Evolutionary conservation across 768 basidiomycete species (phyloP), one percentile per base, ranked within the genome.

Genomic region (Boletus tomentosulus): DNA sequence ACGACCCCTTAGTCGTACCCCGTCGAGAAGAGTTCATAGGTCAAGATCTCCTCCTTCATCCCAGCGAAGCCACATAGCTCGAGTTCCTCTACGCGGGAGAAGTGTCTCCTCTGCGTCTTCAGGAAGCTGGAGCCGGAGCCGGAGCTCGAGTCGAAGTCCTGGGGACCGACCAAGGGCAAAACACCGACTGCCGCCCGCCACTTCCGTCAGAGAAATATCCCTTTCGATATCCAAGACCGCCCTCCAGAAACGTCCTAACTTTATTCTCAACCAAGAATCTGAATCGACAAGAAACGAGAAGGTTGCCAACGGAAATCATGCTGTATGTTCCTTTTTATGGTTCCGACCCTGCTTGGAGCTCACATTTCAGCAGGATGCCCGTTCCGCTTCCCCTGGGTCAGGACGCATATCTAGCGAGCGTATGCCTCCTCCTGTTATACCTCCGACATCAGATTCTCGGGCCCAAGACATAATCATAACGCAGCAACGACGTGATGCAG

Each of bases 171-270:
- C 78, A 35, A 79, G 77, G 52, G 71, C 84, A 11, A 76, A 86
- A 38, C 86, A 89, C 64, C 80, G 86, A 37, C 73, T 89, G 22
- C 87, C 89, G 34, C 55, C 74, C 15, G 67, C 77, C 13, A 75
- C 73, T 19, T 71, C 77, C 12, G 62, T 76, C 63, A 59, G 73
- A 59, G 64, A 69, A 8, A 60, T 71, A 42, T 61, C 67, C 22
- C 59, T 67, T 58, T 61, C 65, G 44, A 57, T 68, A 53, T 64
- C 69, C 50, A 73, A 74, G 58, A 61, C 71, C 31, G 51, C 63
- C 25, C 44, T 62, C 30, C 63, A 62, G 30, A 54, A 60, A 56
- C 65, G 54, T 12, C 37, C 65, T 39, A 62, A 62, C 34, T 47
- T 64, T 39, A 44, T 43, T 15, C 46, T 44, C 41, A 47, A 58